Percentiles rank a stretch among this genome's conserved stretches.
phyloP scores from a whole-genome alignment of 2,329 filamentous ascomycete genomes.

The Diaporthe eres region DNA sequence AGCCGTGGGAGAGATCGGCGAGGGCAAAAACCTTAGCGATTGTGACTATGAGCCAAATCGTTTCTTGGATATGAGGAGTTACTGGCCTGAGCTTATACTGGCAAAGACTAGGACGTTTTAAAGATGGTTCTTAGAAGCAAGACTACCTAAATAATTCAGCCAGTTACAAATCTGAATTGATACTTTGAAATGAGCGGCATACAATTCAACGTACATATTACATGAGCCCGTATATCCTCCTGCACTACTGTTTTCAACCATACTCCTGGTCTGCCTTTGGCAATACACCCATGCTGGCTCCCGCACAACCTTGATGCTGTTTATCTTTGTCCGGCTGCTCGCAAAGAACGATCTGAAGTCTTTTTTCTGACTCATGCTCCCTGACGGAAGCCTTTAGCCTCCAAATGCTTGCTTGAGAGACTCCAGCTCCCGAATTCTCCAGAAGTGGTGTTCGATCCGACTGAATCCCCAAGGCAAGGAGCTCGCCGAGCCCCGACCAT shows the following conservation, averaged over 20 bases:
- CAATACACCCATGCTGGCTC: background rate
- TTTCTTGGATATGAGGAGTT: slow-evolving; percentile 20
- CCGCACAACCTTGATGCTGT: background rate
- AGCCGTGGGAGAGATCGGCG: slow-evolving; percentile 20
- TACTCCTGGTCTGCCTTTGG: background rate
- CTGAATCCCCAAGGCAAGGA: background rate
- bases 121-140: background rate
- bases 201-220: no score
- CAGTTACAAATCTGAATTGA: no score
- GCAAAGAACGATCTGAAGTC: background rate
- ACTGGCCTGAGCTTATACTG: slow-evolving; percentile 26
- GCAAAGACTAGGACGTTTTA: background rate
- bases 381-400: background rate
- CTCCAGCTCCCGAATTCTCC: background rate
- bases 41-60: slow-evolving; percentile 21
- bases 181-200: no score
- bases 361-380: background rate
- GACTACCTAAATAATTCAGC: background rate
- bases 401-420: background rate
- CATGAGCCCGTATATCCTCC: no score
- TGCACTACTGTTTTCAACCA: background rate
- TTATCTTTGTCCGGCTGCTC: background rate
- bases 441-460: background rate
- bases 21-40: slow-evolving; percentile 18
- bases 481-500: background rate